Evolutionary conservation across 192 early-diverging fungal genomes (phyloP).

Genomic region (Backusella macrospora): DNA sequence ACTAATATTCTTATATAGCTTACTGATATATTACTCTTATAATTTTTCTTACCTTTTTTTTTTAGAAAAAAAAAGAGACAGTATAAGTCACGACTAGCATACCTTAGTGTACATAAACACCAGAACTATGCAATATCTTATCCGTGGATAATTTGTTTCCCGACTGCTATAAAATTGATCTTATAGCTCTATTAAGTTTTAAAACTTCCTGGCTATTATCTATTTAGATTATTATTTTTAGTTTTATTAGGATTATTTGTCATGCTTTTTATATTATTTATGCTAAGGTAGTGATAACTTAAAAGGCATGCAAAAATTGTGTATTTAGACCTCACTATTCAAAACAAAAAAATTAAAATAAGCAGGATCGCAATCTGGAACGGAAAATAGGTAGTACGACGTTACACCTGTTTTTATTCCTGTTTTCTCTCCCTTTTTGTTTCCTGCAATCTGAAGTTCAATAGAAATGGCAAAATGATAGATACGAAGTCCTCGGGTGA

Average conservation of each 20-base stretch:
- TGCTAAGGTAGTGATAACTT: background rate
- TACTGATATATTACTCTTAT: background rate
- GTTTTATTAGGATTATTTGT: background rate
- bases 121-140: background rate
- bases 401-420: background rate
- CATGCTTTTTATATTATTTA: background rate
- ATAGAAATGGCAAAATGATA: constrained; percentile 11
- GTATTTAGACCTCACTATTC: background rate
- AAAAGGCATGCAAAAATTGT: background rate
- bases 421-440: constrained; percentile 8
- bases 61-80: background rate
- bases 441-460: constrained; percentile 14
- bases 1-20: background rate
- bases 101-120: background rate
- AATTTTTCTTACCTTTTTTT: background rate
- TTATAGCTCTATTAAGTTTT: background rate
- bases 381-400: background rate
- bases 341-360: background rate
- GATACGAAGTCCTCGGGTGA: background rate
- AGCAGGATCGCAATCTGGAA: background rate
- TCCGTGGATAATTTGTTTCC: constrained; percentile 12
- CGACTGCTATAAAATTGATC: constrained; percentile 1
- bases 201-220: background rate
- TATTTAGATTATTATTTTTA: constrained; percentile 5
- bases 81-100: background rate